A percentile compares a stretch with the other conserved stretches of the same genome.
phyloP scores from a whole-genome alignment of 192 early-diverging fungal genomes.

The Helicostylum pulchrum region DNA sequence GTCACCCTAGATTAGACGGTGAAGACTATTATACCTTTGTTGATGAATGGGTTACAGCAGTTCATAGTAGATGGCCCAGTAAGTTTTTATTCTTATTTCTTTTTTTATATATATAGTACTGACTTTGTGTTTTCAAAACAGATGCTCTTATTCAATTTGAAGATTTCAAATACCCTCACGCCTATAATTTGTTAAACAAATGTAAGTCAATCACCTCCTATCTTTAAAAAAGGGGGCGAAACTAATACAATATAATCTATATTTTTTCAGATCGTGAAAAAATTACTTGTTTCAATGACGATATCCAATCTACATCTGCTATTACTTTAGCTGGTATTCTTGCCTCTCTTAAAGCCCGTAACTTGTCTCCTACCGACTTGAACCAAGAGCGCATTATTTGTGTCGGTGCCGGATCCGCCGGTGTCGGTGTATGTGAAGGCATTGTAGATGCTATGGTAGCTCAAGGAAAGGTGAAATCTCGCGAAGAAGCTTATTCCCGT shows the following conservation, averaged over 20 bases:
- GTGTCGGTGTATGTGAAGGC: constrained; percentile 41
- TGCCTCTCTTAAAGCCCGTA: constrained; percentile 32
- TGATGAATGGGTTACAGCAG: constrained; percentile 53
- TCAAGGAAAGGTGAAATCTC: constrained; percentile 32
- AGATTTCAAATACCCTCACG: constrained; percentile 40
- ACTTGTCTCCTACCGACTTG: constrained; percentile 13
- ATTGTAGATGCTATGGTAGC: constrained; percentile 38
- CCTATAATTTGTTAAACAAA: constrained; percentile 38
- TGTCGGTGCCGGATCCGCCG: constrained; percentile 36
- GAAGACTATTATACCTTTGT: constrained; percentile 50
- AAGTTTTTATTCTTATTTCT: too few relatives aligned
- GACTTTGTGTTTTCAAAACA: constrained; percentile 3
- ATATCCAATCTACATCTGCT: constrained; percentile 39
- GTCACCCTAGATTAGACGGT: constrained; percentile 32
- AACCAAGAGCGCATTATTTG: constrained; percentile 33
- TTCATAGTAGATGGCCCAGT: constrained; percentile 54
- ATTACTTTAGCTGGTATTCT: constrained; percentile 39
- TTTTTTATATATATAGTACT: not conserved
- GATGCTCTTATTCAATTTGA: constrained; percentile 42
- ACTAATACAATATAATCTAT: not conserved
- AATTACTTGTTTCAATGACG: constrained; percentile 39
- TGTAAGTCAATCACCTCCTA: constrained; percentile 27
- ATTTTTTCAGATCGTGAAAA: constrained; percentile 26
- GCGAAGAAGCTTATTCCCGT: constrained; percentile 47
- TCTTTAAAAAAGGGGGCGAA: not conserved